Conservation (phyloP, 2,329 filamentous ascomycete genomes). For the Xylariomycetidae sp. region DNA sequence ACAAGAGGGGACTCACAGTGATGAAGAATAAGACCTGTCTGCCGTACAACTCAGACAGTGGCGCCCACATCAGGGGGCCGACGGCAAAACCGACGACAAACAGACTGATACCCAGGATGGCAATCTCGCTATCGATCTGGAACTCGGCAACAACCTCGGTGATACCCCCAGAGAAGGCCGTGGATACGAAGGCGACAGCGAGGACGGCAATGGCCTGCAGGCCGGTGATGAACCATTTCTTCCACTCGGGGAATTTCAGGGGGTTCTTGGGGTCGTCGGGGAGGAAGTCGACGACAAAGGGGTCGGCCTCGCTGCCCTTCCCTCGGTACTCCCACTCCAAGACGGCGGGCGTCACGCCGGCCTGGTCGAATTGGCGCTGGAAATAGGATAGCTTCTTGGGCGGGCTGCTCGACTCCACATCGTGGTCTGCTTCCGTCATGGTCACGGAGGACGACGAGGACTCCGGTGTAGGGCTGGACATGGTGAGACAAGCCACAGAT, state of each 20-base stretch:
- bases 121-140: conserved; percentile 40
- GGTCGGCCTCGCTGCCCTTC: conserved; percentile 60
- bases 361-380: conserved; percentile 52
- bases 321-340: conserved; percentile 53
- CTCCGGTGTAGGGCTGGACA: conserved; percentile 1
- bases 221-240: conserved; percentile 64
- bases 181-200: conserved; percentile 65
- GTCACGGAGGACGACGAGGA: conserved; percentile 28
- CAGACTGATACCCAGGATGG: conserved; percentile 48
- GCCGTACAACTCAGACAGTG: conserved; percentile 58
- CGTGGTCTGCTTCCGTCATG: conserved; percentile 27
- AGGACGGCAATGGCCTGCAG: conserved; percentile 63
- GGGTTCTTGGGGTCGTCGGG: conserved; percentile 64
- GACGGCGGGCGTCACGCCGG: conserved; percentile 52
- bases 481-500: no score
- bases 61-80: conserved; percentile 59
- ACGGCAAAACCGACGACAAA: conserved; percentile 53
- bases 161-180: conserved; percentile 59
- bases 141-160: conserved; percentile 52
- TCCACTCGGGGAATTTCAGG: conserved; percentile 48
- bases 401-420: conserved; percentile 37
- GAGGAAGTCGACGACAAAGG: conserved; percentile 65
- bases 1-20: conserved; percentile 29
- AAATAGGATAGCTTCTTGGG: conserved; percentile 39
- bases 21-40: conserved; percentile 50